phyloP scores from a whole-genome alignment of 257 asterid species.

The Primulina tabacum region DNA sequence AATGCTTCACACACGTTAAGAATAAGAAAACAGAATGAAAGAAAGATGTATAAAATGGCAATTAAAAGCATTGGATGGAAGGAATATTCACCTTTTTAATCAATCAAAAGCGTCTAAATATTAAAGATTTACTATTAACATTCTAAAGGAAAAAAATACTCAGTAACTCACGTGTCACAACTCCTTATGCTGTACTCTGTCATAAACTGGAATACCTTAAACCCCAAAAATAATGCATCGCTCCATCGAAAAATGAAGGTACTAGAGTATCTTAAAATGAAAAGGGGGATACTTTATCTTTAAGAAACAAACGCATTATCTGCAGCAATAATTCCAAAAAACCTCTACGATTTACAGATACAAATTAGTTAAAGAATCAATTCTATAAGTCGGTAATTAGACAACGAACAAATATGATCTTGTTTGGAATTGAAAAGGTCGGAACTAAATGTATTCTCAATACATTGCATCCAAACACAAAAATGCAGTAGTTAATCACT shows the following conservation, averaged over 20 bases:
- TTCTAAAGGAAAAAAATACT: background rate
- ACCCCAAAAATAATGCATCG: conserved; percentile 14
- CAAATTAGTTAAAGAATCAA: background rate
- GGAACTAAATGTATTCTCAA: background rate
- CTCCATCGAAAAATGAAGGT: background rate
- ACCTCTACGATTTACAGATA: background rate
- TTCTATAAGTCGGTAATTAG: background rate
- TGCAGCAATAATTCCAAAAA: background rate
- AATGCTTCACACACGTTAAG: background rate
- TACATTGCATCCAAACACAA: conserved; percentile 3
- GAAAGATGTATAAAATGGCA: background rate
- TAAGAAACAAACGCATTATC: background rate
- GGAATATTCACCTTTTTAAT: background rate
- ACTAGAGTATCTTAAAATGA: background rate
- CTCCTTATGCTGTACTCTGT: background rate
- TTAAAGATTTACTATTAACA: background rate
- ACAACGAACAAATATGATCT: background rate
- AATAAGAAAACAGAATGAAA: background rate
- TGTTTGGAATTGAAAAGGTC: no score
- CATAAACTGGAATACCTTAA: conserved; percentile 15
- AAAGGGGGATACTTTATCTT: no score
- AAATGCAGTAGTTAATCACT: conserved; percentile 30
- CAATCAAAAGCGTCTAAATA: background rate
- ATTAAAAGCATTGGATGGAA: background rate
- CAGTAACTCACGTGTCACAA: background rate